Conservation (phyloP, 2,329 filamentous ascomycete species). For the Fusarium verticillioides region DNA sequence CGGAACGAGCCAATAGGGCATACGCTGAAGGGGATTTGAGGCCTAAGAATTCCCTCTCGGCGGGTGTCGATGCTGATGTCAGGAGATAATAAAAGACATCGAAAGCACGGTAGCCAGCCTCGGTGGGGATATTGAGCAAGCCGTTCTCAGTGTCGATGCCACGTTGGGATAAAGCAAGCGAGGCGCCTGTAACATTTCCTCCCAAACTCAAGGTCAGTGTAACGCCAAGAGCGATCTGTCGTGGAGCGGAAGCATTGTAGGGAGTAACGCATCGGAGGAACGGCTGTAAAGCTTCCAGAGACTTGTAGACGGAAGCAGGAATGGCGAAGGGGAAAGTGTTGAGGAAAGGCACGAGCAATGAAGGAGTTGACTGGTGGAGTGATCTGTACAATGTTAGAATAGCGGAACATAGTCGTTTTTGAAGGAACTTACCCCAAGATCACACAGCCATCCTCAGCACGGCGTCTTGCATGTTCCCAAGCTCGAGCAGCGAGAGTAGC, state of each 20-base stretch:
- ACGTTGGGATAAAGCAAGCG: constrained; percentile 82
- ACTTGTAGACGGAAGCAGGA: constrained; percentile 79
- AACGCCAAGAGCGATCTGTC: constrained; percentile 83
- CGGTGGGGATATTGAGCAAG: constrained; percentile 80
- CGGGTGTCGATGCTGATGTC: constrained; percentile 87
- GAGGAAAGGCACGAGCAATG: constrained; percentile 83
- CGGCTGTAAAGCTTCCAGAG: constrained; percentile 83
- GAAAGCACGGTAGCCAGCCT: constrained; percentile 89
- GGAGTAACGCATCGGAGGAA: constrained; percentile 91
- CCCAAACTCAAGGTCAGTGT: constrained; percentile 83
- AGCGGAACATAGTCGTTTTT: not conserved
- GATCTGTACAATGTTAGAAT: constrained; percentile 67
- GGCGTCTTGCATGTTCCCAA: constrained; percentile 95
- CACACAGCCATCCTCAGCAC: constrained; percentile 95
- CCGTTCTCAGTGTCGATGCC: constrained; percentile 88
- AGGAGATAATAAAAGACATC: constrained; percentile 98
- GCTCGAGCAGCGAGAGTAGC: constrained; percentile 79
- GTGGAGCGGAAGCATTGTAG: constrained; percentile 84
- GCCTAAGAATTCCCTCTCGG: constrained; percentile 88
- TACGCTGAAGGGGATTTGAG: constrained; percentile 83
- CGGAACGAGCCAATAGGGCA: constrained; percentile 80
- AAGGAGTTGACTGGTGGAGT: constrained; percentile 88
- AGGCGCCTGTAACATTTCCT: constrained; percentile 80
- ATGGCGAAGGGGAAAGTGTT: constrained; percentile 82
- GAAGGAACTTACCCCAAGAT: constrained; percentile 77